Conservation (phyloP, 129 eudicot genomes). For the Deinandra increscens region DNA sequence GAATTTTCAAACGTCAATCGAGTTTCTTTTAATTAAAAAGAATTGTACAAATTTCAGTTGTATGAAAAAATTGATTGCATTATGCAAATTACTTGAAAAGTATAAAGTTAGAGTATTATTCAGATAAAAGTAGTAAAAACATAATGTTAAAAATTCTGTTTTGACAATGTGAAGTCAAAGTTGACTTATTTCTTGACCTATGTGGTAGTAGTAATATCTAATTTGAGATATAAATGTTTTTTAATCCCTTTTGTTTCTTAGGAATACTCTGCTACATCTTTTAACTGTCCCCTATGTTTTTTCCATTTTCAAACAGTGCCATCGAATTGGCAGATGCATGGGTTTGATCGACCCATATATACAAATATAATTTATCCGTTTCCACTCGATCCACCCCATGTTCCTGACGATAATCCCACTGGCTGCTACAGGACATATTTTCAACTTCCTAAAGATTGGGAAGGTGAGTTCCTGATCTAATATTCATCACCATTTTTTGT, state of each 20-base stretch:
- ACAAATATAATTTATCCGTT: constrained; percentile 82
- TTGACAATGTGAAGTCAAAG: constrained; percentile 14
- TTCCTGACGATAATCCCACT: constrained; percentile 82
- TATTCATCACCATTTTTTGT: not conserved
- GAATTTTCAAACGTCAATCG: not conserved
- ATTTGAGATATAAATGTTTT: not conserved
- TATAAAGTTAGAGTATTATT: not conserved
- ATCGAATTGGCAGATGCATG: constrained; percentile 98
- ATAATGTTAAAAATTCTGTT: not conserved
- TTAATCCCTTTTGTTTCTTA: not conserved
- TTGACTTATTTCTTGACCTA: not conserved
- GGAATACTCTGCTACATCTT: constrained; percentile 2
- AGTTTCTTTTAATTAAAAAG: not conserved
- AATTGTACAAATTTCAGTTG: not conserved
- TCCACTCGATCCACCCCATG: constrained; percentile 84
- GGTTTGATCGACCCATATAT: constrained; percentile 80
- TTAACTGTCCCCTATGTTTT: constrained; percentile 10
- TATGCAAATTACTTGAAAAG: not conserved
- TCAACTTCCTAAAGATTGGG: constrained; percentile 83
- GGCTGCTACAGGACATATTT: constrained; percentile 93
- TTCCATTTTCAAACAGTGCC: constrained; percentile 62
- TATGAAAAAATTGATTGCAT: not conserved
- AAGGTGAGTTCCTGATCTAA: constrained; percentile 47
- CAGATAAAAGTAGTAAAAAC: not conserved
- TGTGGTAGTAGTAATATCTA: not conserved